Base-by-base conservation (phyloP, 805 yeast species). In the Lipomyces starkeyi region DNA sequence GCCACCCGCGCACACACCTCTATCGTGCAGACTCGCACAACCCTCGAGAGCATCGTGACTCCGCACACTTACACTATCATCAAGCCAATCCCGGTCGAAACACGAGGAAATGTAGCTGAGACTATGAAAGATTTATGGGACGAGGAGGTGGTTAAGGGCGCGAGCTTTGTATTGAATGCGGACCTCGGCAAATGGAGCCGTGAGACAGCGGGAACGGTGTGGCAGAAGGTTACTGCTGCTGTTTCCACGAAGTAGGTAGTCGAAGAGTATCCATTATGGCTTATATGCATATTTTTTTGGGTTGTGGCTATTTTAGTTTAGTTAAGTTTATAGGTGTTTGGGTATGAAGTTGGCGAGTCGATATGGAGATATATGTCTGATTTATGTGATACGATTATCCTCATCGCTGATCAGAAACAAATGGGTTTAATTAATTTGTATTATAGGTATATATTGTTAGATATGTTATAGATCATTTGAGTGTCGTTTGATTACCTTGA, bases 61-160 rank as follows among this genome's bases (percentile, higher is more conserved):
- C 69, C 69, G 25, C 57, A 40, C 40, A 54, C 40, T 2, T 62
- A 52, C 56, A 17, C 32, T 0, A 58, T 66, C 40, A 52, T 34
- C 14, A 63, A 62, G 47, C 69, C 69, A 14, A 22, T 54, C 35
- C 58, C 58, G 25, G 9, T 22, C 43, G 59, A 81, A 66, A 79
- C 83, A 35, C 83, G 90, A 37, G 78, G 81, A 11, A 76, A 79
- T 29, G 69, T 86, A 40, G 74, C 74, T 9, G 93, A 91, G 77
- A 88, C 93, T 0, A 81, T 85, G 68, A 89, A 88, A 72, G 96
- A 91, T 74, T 82, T 90, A 55, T 91, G 97, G 97, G 88, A 91
- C 75, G 87, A 85, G 58, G 93, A 90, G 76, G 84, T 91, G 63
- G 83, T 89, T 66, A 81, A 80, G 57, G 83, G 85, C 67, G 91